Percentiles rank a stretch among this genome's conserved stretches.
phyloP scores from a whole-genome alignment of 495 filamentous ascomycete genomes.

The Aspergillus cavernicola region DNA sequence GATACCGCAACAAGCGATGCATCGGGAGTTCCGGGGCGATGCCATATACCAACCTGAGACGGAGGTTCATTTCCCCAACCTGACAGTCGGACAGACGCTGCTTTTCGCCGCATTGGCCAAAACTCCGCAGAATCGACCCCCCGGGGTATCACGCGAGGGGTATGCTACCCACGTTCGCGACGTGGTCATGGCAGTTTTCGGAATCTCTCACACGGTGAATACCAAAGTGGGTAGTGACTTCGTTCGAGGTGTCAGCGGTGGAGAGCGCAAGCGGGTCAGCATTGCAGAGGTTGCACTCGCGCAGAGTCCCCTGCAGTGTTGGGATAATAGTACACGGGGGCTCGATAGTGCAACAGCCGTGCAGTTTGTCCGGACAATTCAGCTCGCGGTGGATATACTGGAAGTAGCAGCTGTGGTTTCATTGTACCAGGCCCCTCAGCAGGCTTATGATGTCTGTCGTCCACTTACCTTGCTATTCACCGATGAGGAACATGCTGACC shows the following conservation, averaged over 20 bases:
- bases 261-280: constrained; percentile 57
- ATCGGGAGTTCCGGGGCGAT: constrained; percentile 64
- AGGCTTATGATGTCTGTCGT: constrained; percentile 59
- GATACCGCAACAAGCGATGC: constrained; percentile 59
- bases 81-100: constrained; percentile 64
- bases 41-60: constrained; percentile 62
- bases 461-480: neutral
- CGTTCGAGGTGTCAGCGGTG: constrained; percentile 78
- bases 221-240: constrained; percentile 68
- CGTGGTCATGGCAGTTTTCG: constrained; percentile 63
- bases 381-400: constrained; percentile 73
- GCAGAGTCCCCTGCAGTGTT: constrained; percentile 69
- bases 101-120: constrained; percentile 56
- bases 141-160: constrained; percentile 40
- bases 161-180: constrained; percentile 49
- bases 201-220: constrained; percentile 54
- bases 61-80: constrained; percentile 63
- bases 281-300: constrained; percentile 61
- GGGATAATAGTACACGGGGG: constrained; percentile 86
- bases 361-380: constrained; percentile 66
- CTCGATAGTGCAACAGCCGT: constrained; percentile 81
- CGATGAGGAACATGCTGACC: neutral
- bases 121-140: constrained; percentile 43
- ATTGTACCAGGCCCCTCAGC: constrained; percentile 81
- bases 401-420: constrained; percentile 74